Evolutionary conservation across 768 basidiomycete genomes (phyloP), one percentile per base, ranked within the genome.

Genomic region (Lactarius hengduanensis): DNA sequence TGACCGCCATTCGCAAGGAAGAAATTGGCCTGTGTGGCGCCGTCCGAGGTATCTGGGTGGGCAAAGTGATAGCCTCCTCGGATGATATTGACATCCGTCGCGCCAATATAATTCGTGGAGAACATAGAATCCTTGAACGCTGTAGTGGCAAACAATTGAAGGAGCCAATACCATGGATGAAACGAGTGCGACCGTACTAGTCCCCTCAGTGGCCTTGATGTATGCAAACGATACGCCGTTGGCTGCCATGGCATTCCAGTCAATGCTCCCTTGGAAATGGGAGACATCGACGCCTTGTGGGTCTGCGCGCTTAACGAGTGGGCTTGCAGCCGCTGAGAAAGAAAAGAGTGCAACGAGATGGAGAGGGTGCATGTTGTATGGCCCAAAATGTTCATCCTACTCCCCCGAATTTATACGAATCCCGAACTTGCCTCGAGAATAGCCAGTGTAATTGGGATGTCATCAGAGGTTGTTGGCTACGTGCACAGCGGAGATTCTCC

Each of bases 181-280:
- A 18, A 6, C 2, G 36, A 20, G 13, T 16, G 20, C 20, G 8
- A 9, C 71, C 77, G 63, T 59, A 85, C 84, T 72, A n/a, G 79
- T 85, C 7, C 83, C 83, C 72, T 89, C 86, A 3, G 87, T 89
- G 13, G 86, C 87, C 72, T 89, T 89, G 80, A 89, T 87, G 71
- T 80, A 88, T 5, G 77, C 84, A 70, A 87, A 89, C 13, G 77
- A 64, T 32, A 87, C 73, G 3, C 84, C 86, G 67, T 83, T 83
- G 16, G 79, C 72, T 66, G 77, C 80, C 67, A 86, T 82, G 2
- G 79, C 77, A 50, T 71, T 75, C 85, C 85, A 88, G 72, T 86
- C 76, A 38, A 88, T 74, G 68, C 69, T 71, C 13, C 78, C 71
- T 66, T 88, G 86, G 56, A 76, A 81, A 71, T 72, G 61, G 13